Evolutionary conservation across 2,329 filamentous ascomycete genomes (phyloP), one percentile per base, ranked within the genome.

Genomic region (Stromatinia cepivora): DNA sequence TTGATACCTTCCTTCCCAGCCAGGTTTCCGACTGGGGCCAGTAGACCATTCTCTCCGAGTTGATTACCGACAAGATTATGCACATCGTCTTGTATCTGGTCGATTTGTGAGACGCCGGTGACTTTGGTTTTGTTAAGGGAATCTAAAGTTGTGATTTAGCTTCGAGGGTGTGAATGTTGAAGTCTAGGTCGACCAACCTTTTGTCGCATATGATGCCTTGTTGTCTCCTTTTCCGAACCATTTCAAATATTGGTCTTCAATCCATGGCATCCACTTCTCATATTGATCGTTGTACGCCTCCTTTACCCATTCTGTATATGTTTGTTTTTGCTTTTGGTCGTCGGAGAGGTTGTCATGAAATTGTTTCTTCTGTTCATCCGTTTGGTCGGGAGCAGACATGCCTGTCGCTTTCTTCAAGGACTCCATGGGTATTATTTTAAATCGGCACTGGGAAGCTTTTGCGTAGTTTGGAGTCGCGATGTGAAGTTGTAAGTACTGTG

Each of bases 231-330:
- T 91, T 10, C 73, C 72, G 79, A 92, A 92, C 83, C 87, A 92
- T 66, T 84, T 83, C 39, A 93, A 84, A 78, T 91, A 92, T 70
- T 87, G 79, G 78, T 93, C 90, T 79, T 93, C 90, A 69, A 92
- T 81, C 90, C 90, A 92, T 0, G 90, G 90, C 78, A 92, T 85
- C 90, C 90, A 93, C 75, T 81, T 84, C 77, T 92, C 89, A 80
- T 92, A 92, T 79, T 92, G 88, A 67, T 85, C 80, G 81, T 91
- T 88, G 83, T 92, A 92, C 64, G 85, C 87, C 69, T 88, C 79
- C 77, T 84, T 67, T 17, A 84, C 79, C 84, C 85, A 88, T 75
- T 90, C 86, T 78, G 83, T 82, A 70, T 74, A 74, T 20, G 72
- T 72, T 71, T 76, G 70, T 39, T 74, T 74, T 69, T 72, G 22